These are phyloP conservation scores for Mycena rosella DNA, from an alignment of 768 basidiomycete species.

Conservation along the genomic window DNA sequence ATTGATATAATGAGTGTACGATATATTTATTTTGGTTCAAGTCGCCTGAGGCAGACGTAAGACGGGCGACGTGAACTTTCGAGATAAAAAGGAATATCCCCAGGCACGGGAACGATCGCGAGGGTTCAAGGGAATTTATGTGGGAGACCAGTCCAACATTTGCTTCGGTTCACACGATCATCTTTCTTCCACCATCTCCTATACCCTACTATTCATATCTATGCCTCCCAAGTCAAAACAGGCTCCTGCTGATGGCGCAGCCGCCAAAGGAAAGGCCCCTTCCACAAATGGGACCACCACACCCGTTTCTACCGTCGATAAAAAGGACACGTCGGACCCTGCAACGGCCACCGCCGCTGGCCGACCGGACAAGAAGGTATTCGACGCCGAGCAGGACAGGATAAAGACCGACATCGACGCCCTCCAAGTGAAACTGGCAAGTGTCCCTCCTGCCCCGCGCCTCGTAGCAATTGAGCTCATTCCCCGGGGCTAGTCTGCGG, in stretches of 20 bases:
- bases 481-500: slow-evolving; percentile 61
- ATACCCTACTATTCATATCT: slow-evolving; percentile 42
- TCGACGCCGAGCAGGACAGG: slow-evolving; percentile 87
- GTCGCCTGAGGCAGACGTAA: too few relatives aligned
- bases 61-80: too few relatives aligned
- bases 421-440: slow-evolving; percentile 83
- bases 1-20: slow-evolving; percentile 74
- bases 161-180: too few relatives aligned
- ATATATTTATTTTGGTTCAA: too few relatives aligned
- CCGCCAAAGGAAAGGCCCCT: slow-evolving; percentile 56
- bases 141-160: too few relatives aligned
- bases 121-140: too few relatives aligned
- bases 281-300: slow-evolving; percentile 63
- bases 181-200: slow-evolving; percentile 29
- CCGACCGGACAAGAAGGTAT: slow-evolving; percentile 88
- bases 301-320: slow-evolving; percentile 56
- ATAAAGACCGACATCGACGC: slow-evolving; percentile 88
- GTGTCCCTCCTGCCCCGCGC: slow-evolving; percentile 48
- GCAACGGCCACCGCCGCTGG: slow-evolving; percentile 52
- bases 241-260: slow-evolving; percentile 55
- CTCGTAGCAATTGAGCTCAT: slow-evolving; percentile 26
- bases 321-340: slow-evolving; percentile 60
- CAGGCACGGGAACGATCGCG: too few relatives aligned
- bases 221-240: slow-evolving; percentile 71
- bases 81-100: too few relatives aligned